A percentile compares a stretch with the other conserved stretches of the same genome.
Conservation (phyloP, 306 rosid species). For the Spatholobus suberectus region DNA sequence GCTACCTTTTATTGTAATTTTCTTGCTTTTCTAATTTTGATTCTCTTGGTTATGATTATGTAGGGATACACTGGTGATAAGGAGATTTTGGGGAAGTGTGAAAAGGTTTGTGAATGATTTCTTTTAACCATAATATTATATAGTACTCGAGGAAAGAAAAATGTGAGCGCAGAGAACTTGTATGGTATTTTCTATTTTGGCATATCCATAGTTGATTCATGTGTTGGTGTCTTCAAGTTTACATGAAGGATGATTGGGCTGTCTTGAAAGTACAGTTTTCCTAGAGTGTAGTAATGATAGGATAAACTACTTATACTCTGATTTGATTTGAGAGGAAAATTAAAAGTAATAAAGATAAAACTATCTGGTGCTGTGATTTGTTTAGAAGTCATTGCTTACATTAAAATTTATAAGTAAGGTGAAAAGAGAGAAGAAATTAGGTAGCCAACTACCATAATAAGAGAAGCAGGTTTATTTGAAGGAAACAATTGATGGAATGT, state of each 20-base stretch:
- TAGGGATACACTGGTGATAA: conserved; percentile 87
- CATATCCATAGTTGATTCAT: neutral
- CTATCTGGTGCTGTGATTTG: neutral
- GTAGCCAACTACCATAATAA: neutral
- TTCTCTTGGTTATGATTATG: conserved; percentile 43
- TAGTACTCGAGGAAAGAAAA: conserved; percentile 18
- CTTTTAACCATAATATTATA: conserved; percentile 30
- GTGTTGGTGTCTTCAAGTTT: conserved; percentile 30
- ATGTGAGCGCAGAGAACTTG: conserved; percentile 26
- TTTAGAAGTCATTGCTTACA: neutral
- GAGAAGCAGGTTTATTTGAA: neutral
- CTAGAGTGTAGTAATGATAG: conserved; percentile 10
- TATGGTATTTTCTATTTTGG: conserved; percentile 5
- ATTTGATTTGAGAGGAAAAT: neutral
- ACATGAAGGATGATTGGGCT: conserved; percentile 18
- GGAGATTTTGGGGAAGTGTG: conserved; percentile 89
- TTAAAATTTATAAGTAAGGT: neutral
- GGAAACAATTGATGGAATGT: neutral
- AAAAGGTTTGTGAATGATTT: conserved; percentile 70
- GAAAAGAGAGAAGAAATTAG: neutral
- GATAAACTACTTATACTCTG: neutral
- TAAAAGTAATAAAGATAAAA: neutral
- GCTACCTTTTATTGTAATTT: conserved; percentile 23
- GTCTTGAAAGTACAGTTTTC: conserved; percentile 25
- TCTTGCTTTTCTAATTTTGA: conserved; percentile 36